Percentiles rank a stretch among this genome's conserved stretches.
Conservation (phyloP, 345 rosid species). For the Euphorbia pulcherrima region DNA sequence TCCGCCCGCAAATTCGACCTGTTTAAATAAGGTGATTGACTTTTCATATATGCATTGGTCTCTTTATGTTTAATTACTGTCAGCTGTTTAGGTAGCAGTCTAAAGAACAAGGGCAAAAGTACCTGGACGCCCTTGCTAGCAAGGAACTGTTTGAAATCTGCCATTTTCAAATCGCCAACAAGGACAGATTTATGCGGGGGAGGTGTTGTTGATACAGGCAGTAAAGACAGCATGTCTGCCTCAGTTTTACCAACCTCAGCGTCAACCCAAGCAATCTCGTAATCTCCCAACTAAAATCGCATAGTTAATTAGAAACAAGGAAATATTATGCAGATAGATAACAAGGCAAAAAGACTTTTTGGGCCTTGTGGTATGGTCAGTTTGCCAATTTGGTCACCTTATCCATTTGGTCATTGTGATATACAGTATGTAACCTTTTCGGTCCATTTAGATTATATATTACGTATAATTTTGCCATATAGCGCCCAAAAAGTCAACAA, state of each 20-base stretch:
- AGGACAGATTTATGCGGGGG: constrained; percentile 80
- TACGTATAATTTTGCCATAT: too few relatives aligned
- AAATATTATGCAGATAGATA: background rate
- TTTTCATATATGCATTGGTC: background rate
- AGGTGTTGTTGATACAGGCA: constrained; percentile 54
- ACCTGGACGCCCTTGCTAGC: constrained; percentile 90
- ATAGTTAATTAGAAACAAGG: constrained; percentile 7
- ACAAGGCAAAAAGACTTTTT: too few relatives aligned
- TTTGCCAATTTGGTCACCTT: too few relatives aligned
- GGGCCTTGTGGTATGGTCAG: too few relatives aligned
- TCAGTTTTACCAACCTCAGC: constrained; percentile 86
- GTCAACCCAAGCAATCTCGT: constrained; percentile 92
- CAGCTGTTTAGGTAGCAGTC: too few relatives aligned
- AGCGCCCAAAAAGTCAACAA: too few relatives aligned
- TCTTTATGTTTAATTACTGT: background rate
- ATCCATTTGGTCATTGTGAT: too few relatives aligned
- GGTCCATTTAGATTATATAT: too few relatives aligned
- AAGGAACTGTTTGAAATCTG: constrained; percentile 91
- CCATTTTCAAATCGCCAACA: constrained; percentile 88
- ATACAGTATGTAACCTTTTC: too few relatives aligned
- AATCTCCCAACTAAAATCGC: constrained; percentile 70
- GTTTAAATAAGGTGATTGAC: constrained; percentile 9
- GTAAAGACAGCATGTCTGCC: constrained; percentile 54
- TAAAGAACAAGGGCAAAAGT: background rate
- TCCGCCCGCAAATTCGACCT: constrained; percentile 93